Evolutionary conservation across 2,329 filamentous ascomycete species (phyloP).

Genomic region (Alternaria gansuensis): DNA sequence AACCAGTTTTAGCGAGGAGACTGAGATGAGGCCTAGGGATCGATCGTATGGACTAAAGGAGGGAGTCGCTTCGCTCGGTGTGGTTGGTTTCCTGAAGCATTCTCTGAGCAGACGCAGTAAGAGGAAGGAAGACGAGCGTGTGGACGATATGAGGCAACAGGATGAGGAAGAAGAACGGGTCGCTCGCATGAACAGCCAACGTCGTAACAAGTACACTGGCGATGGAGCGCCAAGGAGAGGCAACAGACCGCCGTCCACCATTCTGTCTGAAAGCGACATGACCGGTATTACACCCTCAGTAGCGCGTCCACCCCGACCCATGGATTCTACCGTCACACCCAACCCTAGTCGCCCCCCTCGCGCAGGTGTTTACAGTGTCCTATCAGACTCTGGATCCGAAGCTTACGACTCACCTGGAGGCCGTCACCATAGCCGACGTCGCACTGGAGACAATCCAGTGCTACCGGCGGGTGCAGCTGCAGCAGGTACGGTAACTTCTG

Average conservation of each 20-base stretch:
- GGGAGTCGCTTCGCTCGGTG: slow-evolving; percentile 59
- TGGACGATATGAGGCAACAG: slow-evolving; percentile 63
- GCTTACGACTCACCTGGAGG: slow-evolving; percentile 50
- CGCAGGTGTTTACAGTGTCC: slow-evolving; percentile 47
- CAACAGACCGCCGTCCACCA: slow-evolving; percentile 49
- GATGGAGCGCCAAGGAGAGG: slow-evolving; percentile 62
- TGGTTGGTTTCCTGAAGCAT: slow-evolving; percentile 54
- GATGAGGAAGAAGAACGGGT: slow-evolving; percentile 63
- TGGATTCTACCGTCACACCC: slow-evolving; percentile 39
- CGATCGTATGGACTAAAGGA: slow-evolving; percentile 53
- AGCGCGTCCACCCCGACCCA: slow-evolving; percentile 48
- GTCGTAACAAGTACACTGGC: slow-evolving; percentile 72
- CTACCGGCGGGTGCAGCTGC: slow-evolving; percentile 42
- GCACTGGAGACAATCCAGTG: slow-evolving; percentile 35
- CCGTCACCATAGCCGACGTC: slow-evolving; percentile 47
- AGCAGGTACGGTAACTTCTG: slow-evolving; percentile 38
- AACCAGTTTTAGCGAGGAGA: slow-evolving; percentile 50
- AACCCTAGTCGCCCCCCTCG: slow-evolving; percentile 49
- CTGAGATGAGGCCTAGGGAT: slow-evolving; percentile 29
- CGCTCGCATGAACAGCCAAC: slow-evolving; percentile 61
- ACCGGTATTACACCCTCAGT: slow-evolving; percentile 57
- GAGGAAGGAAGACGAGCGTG: slow-evolving; percentile 67
- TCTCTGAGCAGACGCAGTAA: slow-evolving; percentile 62
- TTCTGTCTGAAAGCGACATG: slow-evolving; percentile 56
- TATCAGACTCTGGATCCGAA: slow-evolving; percentile 55